Evolutionary conservation across 2,329 filamentous ascomycete species (phyloP), one percentile per base, ranked within the genome.

Genomic region (Fusarium penzigii): DNA sequence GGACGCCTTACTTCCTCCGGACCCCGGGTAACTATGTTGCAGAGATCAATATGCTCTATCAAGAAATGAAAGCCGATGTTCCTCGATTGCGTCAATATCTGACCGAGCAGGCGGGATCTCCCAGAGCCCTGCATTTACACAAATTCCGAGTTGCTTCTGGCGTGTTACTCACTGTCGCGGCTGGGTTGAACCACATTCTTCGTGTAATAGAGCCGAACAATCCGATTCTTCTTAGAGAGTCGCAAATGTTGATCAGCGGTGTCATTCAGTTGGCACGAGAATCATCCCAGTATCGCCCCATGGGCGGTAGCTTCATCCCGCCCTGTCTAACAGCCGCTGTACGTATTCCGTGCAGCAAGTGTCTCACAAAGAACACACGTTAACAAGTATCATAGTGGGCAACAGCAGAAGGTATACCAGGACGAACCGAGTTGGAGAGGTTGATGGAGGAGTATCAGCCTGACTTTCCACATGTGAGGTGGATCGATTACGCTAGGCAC

Each of bases 371-470:
- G 14, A 17, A 41, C 8, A 20, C 2, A 17, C 6, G 17, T 16
- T 41, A 10, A 41, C 39, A 17, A 16, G 7, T 3, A 41, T 16
- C 13, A 11, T n/a, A 49, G 53, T 50, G 51, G 53, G 53, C 46
- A 1, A 54, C 25, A 6, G 17, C 42, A 1, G 41, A 48, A 17
- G 17, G 17, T 1, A 38, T 49, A 7, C 2, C 20, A 5, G 1
- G 16, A 3, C 48, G 46, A 1, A n/a, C 10, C 2, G 43, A 51
- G 0, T 32, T 57, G 0, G 16, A 32, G 5, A 3, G 2, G 1
- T 4, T 57, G 12, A 32, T 57, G 29, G 11, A 10, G 3, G 45
- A 49, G 3, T 57, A 57, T 9, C 54, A 57, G 20, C n/a, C n/a
- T 0, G 54, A 56, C 6, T 57, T 42, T 10, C 32, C 40, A 2